Conservation (phyloP, 768 basidiomycete species). For the Kwoniella bestiolae region DNA sequence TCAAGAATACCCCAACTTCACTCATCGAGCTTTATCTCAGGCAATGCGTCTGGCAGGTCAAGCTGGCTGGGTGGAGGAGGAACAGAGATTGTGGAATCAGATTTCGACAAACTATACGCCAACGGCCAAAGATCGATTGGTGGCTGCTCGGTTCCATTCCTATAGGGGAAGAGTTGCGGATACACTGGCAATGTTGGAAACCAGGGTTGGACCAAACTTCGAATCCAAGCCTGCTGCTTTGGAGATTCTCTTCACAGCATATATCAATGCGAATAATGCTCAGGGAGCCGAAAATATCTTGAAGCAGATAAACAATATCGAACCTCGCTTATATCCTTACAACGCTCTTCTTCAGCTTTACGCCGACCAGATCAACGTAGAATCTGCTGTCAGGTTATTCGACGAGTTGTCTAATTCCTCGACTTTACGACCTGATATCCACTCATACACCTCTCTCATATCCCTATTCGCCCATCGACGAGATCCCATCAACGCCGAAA, state of each 20-base stretch:
- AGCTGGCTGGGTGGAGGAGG: slow-evolving; percentile 18
- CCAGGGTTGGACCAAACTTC: slow-evolving; percentile 7
- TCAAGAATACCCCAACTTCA: not conserved
- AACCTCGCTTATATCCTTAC: slow-evolving; percentile 25
- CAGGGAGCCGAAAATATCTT: slow-evolving; percentile 25
- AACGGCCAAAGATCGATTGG: slow-evolving; percentile 8
- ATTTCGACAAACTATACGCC: slow-evolving; percentile 11
- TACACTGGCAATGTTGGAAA: not conserved
- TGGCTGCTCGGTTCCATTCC: slow-evolving; percentile 3
- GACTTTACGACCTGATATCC: slow-evolving; percentile 60
- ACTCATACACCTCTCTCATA: slow-evolving; percentile 71
- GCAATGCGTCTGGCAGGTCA: slow-evolving; percentile 17
- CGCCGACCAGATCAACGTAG: slow-evolving; percentile 37
- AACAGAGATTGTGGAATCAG: slow-evolving; percentile 16
- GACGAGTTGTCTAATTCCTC: slow-evolving; percentile 52
- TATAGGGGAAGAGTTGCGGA: slow-evolving; percentile 13
- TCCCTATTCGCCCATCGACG: slow-evolving; percentile 67
- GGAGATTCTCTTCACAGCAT: slow-evolving; percentile 29
- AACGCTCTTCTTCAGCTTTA: slow-evolving; percentile 38
- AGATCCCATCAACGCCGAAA: slow-evolving; percentile 70
- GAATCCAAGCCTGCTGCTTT: slow-evolving; percentile 2
- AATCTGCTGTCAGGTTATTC: slow-evolving; percentile 36
- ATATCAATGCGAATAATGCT: slow-evolving; percentile 36
- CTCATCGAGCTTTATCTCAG: slow-evolving; percentile 16
- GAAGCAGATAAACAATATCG: slow-evolving; percentile 15